Conservation (phyloP, 2,329 filamentous ascomycete species). For the Hypoxylon sp. region DNA sequence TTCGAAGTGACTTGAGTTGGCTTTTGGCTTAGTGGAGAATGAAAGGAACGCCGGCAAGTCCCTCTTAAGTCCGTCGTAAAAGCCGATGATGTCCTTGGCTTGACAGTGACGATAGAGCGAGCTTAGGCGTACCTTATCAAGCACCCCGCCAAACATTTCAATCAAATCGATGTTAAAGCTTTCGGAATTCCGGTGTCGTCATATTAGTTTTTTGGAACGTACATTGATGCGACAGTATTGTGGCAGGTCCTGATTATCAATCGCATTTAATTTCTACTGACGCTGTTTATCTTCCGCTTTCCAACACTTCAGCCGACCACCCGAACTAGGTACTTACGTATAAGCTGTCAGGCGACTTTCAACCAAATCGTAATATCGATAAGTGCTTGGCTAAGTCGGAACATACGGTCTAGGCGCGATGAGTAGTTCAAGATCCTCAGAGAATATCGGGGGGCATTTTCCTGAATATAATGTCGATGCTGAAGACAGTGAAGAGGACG, state of each 20-base stretch:
- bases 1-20: too few species aligned
- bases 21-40: too few species aligned
- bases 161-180: conserved; percentile 14
- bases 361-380: not conserved
- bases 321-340: not conserved
- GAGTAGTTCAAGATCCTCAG: conserved; percentile 44
- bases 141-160: conserved; percentile 24
- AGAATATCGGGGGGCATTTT: conserved; percentile 39
- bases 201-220: conserved; percentile 27
- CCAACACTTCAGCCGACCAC: not conserved
- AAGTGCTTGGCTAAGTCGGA: not conserved
- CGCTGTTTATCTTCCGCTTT: not conserved
- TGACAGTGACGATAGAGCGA: conserved; percentile 22
- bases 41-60: too few species aligned
- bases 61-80: conserved; percentile 41
- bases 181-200: conserved; percentile 42
- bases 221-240: conserved; percentile 9
- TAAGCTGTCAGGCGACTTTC: not conserved
- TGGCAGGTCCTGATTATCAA: conserved; percentile 25
- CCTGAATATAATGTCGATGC: conserved; percentile 48
- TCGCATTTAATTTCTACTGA: not conserved
- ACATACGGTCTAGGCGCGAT: conserved; percentile 32
- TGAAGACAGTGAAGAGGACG: conserved; percentile 39
- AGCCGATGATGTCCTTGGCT: conserved; percentile 25
- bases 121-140: not conserved